Evolutionary conservation across 2,329 filamentous ascomycete species (phyloP), one percentile per base, ranked within the genome.

Genomic region (Ophiostoma populinum): DNA sequence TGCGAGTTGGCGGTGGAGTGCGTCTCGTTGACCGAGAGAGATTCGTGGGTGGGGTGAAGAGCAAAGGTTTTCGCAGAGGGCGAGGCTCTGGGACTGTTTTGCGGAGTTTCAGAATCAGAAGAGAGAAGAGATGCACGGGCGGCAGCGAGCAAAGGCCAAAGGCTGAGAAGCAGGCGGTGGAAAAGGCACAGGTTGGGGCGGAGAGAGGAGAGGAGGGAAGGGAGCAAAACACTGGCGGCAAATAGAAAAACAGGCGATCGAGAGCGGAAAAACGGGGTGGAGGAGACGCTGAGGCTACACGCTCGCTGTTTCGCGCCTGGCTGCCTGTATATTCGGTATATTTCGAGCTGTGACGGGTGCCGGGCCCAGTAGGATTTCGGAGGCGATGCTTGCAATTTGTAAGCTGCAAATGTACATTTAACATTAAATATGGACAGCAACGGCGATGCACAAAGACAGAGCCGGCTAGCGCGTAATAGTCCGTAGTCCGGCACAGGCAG

Each of bases 231-330:
- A 25, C 18, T 15, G 17, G 15, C 9, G 15, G 13, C 9, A 24
- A 21, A n/a, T 16, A 19, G 15, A 5, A 22, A 16, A 19, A 30
- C n/a, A 15, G 11, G 25, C 18, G 5, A 30, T n/a, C n/a, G n/a
- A n/a, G n/a, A n/a, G n/a, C n/a, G n/a, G 18, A 22, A 21, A 18
- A 22, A 17, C 13, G 22, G 17, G 17, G 19, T 15, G 24, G 20
- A 24, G 21, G 30, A 30, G 16, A 24, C 19, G 15, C 8, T 19
- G 18, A 39, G 29, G 17, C 37, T 33, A 34, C 37, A 34, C 37
- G 37, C 37, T 35, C 33, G 24, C 24, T 39, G 25, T 35, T 26
- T 34, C 37, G 37, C 34, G 37, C 36, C 19, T 39, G n/a, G n/a
- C n/a, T n/a, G n/a, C n/a, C n/a, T n/a, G n/a, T n/a, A n/a, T n/a